phyloP scores from a whole-genome alignment of 306 rosid genomes.

The Echinosophora koreensis region DNA sequence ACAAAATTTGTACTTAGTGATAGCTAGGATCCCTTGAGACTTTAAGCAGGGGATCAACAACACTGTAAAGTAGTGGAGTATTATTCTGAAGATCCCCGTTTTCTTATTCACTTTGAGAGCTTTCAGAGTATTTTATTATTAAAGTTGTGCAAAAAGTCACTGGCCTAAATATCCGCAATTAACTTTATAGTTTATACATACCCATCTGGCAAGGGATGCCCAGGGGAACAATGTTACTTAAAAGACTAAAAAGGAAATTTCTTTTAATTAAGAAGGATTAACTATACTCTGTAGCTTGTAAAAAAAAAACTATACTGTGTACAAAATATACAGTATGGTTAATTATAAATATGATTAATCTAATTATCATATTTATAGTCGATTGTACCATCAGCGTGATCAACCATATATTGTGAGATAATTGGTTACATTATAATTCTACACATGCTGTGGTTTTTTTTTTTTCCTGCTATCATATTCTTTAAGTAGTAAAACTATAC shows the following conservation, averaged over 20 bases:
- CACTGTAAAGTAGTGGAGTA: background rate
- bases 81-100: background rate
- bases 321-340: background rate
- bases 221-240: background rate
- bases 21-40: background rate
- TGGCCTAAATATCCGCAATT: background rate
- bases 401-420: conserved; percentile 10
- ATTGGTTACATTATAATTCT: background rate
- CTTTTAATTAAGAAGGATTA: background rate
- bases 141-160: background rate
- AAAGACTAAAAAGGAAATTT: background rate
- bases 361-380: background rate
- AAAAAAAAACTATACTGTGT: background rate
- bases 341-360: background rate
- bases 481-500: background rate
- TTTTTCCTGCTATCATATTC: background rate
- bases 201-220: background rate
- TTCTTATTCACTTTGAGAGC: background rate
- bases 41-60: background rate
- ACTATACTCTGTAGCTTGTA: background rate
- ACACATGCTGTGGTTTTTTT: no score
- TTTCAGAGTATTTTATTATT: background rate
- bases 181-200: background rate
- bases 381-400: background rate
- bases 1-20: background rate